Conservation (phyloP, 805 yeast genomes). For the Blastobotrys attinorum region DNA sequence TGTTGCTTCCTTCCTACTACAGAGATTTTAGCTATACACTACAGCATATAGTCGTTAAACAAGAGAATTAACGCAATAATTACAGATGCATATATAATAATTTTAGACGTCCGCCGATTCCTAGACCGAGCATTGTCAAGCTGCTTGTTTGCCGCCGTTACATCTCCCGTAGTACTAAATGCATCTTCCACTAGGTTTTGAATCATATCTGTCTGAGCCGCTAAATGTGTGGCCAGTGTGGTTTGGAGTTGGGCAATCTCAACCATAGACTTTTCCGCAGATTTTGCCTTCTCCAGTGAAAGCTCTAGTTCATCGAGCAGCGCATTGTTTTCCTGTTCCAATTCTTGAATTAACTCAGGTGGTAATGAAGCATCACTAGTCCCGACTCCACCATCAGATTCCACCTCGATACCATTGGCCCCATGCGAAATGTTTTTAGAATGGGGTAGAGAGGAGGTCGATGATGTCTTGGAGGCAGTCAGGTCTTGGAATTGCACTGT, state of each 20-base stretch:
- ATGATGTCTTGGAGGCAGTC: neutral
- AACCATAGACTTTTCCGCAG: constrained; percentile 32
- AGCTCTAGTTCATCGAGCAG: constrained; percentile 31
- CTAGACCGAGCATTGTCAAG: constrained; percentile 59
- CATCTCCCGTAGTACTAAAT: constrained; percentile 55
- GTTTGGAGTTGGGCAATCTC: constrained; percentile 72
- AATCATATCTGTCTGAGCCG: constrained; percentile 64
- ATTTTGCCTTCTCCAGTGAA: constrained; percentile 29
- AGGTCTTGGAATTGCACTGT: too few relatives aligned
- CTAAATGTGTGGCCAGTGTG: constrained; percentile 65
- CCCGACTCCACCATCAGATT: neutral
- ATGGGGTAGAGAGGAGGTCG: neutral
- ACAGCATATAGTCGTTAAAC: constrained; percentile 28
- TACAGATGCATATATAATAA: constrained; percentile 49
- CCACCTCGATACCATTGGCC: neutral
- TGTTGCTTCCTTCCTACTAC: too few relatives aligned
- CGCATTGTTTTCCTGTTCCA: constrained; percentile 30
- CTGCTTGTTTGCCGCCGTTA: constrained; percentile 62
- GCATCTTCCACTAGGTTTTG: constrained; percentile 57
- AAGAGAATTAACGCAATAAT: constrained; percentile 49
- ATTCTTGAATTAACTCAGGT: constrained; percentile 22
- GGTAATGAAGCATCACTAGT: constrained; percentile 6
- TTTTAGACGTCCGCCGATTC: constrained; percentile 52
- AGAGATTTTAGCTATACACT: too few relatives aligned
- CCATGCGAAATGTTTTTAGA: neutral